Conservation (phyloP, 169 alveolate genomes). For the Plasmodium knowlesi region DNA sequence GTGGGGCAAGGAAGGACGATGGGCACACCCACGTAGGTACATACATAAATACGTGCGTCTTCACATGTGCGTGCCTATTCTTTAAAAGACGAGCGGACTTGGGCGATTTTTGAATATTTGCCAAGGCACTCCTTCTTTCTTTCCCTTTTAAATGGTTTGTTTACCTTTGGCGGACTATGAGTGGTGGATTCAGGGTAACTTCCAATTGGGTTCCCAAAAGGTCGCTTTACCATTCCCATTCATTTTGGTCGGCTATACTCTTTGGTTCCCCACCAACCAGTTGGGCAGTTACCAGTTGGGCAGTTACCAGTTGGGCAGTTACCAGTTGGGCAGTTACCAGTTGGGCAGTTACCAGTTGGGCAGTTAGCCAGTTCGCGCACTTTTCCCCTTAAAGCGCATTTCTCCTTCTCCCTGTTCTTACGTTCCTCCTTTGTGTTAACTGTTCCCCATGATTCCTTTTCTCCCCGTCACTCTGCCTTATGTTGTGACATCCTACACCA, state of each 20-base stretch:
- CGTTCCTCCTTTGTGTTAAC: no score
- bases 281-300: background rate
- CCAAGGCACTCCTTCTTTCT: background rate
- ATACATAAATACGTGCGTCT: background rate
- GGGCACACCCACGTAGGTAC: background rate
- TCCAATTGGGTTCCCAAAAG: background rate
- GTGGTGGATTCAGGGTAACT: background rate
- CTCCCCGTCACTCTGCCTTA: no score
- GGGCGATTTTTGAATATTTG: background rate
- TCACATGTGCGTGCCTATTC: background rate
- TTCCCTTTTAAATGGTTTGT: background rate
- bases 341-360: no score
- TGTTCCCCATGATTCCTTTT: no score
- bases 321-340: no score
- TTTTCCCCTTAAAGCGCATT: no score
- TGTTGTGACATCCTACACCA: no score
- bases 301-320: no score
- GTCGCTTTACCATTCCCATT: background rate
- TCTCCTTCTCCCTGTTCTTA: no score
- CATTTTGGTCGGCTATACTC: background rate
- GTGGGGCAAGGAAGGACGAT: background rate
- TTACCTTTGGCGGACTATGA: background rate
- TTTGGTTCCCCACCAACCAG: background rate
- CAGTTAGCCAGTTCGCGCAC: no score
- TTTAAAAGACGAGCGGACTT: background rate